Conservation (phyloP, 768 basidiomycete species). For the Russula earlei region DNA sequence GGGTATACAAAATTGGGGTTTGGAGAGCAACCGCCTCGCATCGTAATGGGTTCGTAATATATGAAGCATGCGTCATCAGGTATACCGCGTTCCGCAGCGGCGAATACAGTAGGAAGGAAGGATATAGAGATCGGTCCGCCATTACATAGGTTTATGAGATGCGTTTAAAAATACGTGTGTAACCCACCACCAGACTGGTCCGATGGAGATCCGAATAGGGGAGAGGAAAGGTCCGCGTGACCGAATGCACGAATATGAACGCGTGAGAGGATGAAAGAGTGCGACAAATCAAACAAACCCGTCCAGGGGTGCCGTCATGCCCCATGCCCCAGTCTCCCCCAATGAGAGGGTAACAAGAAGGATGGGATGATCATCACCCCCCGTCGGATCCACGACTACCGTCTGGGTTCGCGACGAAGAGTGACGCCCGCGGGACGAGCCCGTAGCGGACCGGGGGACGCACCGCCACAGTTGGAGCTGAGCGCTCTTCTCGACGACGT, state of each 20-base stretch:
- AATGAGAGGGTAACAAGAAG: not conserved
- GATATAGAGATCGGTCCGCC: not conserved
- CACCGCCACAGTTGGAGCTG: not conserved
- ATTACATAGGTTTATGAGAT: not conserved
- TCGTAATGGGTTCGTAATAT: slow-evolving; percentile 1
- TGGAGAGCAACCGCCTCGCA: not conserved
- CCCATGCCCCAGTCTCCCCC: not conserved
- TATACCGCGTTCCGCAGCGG: not conserved
- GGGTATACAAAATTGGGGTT: not conserved
- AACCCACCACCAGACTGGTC: not conserved
- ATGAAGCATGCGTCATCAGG: not conserved
- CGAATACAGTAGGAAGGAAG: not conserved
- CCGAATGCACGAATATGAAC: not conserved
- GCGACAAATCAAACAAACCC: not conserved
- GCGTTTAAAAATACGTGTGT: not conserved
- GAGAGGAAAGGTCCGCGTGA: not conserved
- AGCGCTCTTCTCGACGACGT: slow-evolving; percentile 35
- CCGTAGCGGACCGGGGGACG: slow-evolving; percentile 46
- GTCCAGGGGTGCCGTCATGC: not conserved
- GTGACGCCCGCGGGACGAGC: slow-evolving; percentile 48
- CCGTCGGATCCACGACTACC: slow-evolving; percentile 18
- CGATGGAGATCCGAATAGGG: not conserved
- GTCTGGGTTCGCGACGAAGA: slow-evolving; percentile 73
- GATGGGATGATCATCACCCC: slow-evolving; percentile 5
- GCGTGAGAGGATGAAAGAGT: not conserved